Conservation (phyloP, 1,139 yeast genomes). For the Candida sojae region DNA sequence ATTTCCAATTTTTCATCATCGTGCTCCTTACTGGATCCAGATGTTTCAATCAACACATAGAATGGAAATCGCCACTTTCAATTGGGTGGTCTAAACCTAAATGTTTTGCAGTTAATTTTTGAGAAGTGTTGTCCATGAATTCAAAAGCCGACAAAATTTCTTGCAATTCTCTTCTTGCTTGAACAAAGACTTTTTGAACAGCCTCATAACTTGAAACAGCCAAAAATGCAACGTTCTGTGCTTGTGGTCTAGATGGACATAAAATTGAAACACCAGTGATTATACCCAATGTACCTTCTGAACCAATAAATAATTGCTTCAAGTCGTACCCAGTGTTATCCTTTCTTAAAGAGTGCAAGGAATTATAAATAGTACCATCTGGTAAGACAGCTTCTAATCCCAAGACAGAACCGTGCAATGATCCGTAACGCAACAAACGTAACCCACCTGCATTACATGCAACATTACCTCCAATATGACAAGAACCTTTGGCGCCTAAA, state of each 20-base stretch:
- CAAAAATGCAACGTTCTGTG: conserved; percentile 84
- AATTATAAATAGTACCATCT: conserved; percentile 79
- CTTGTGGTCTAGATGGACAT: conserved; percentile 90
- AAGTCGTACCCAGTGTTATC: conserved; percentile 94
- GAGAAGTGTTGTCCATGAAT: conserved; percentile 85
- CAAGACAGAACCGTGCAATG: conserved; percentile 87
- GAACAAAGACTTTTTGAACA: conserved; percentile 79
- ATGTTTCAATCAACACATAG: conserved; percentile 87
- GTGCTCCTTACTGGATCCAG: conserved; percentile 88
- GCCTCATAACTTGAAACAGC: conserved; percentile 81
- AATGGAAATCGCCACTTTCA: conserved; percentile 72
- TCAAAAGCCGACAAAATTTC: conserved; percentile 94
- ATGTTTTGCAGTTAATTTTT: conserved; percentile 59
- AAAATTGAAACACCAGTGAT: conserved; percentile 88
- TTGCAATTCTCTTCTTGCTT: conserved; percentile 75
- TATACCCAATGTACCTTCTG: conserved; percentile 89
- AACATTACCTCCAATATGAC: conserved; percentile 94
- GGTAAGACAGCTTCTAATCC: conserved; percentile 93
- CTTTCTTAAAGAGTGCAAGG: conserved; percentile 82
- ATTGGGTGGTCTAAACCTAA: conserved; percentile 70
- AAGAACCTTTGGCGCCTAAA: conserved; percentile 95
- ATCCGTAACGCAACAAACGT: conserved; percentile 84
- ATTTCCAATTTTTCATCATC: conserved; percentile 77
- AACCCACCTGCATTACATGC: conserved; percentile 98
- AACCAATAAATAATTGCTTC: conserved; percentile 89